phyloP scores from a whole-genome alignment of 352 stramenopile genomes.

The Phytophthora fragariae region DNA sequence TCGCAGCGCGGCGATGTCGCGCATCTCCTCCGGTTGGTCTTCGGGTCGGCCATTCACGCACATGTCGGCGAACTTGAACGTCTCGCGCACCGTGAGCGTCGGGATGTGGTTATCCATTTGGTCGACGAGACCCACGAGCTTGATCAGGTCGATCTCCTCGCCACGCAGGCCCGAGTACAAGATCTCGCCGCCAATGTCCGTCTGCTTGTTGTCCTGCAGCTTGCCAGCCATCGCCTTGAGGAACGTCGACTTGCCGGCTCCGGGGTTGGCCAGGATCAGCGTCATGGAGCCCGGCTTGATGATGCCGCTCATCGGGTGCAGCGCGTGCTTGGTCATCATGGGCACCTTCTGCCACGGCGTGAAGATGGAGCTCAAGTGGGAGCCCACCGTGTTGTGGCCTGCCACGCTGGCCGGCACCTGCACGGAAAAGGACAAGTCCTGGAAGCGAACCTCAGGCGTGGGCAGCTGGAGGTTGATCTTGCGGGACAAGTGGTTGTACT shows the following conservation, averaged over 20 bases:
- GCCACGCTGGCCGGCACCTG: conserved; percentile 50
- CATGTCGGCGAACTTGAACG: conserved; percentile 92
- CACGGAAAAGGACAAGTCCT: conserved; percentile 78
- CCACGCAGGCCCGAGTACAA: conserved; percentile 52
- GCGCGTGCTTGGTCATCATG: conserved; percentile 45
- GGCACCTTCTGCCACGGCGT: conserved; percentile 58
- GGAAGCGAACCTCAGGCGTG: conserved; percentile 70
- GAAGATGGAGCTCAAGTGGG: conserved; percentile 54
- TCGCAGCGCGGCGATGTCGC: conserved; percentile 70
- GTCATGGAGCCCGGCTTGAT: conserved; percentile 56
- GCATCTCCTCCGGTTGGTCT: conserved; percentile 75
- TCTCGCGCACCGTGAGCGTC: conserved; percentile 56
- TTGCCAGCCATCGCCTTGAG: conserved; percentile 73
- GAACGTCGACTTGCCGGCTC: conserved; percentile 72
- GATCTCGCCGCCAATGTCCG: conserved; percentile 50
- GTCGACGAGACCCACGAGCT: conserved; percentile 72
- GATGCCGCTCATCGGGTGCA: conserved; percentile 76
- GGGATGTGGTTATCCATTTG: conserved; percentile 88
- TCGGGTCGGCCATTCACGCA: conserved; percentile 76
- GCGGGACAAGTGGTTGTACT: conserved; percentile 76
- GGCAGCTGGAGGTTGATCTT: conserved; percentile 63
- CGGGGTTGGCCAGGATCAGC: conserved; percentile 56
- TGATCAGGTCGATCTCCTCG: conserved; percentile 62
- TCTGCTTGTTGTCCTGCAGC: conserved; percentile 47
- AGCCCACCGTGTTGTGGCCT: conserved; percentile 55